phyloP scores from a whole-genome alignment of 2,329 filamentous ascomycete species.

The Cladosporium sp. region DNA sequence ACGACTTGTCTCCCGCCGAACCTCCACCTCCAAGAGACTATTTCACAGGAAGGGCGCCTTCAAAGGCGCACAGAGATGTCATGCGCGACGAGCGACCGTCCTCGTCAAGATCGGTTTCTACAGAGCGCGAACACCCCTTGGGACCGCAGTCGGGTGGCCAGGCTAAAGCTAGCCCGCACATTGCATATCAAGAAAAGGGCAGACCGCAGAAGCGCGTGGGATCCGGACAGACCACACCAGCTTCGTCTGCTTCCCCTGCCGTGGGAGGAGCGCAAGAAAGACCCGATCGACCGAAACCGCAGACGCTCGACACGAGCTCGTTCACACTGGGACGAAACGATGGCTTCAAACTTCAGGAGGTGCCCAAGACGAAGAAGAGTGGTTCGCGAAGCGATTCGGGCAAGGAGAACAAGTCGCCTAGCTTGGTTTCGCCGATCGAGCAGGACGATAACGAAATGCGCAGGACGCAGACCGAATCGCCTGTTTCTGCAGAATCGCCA shows the following conservation, averaged over 20 bases:
- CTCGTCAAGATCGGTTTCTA: slow-evolving; percentile 43
- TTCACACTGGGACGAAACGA: slow-evolving; percentile 30
- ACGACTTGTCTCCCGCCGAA: slow-evolving; percentile 22
- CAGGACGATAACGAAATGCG: slow-evolving; percentile 28
- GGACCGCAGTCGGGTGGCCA: slow-evolving; percentile 24
- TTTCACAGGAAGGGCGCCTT: slow-evolving; percentile 35
- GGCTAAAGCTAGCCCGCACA: slow-evolving; percentile 67
- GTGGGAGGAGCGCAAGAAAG: slow-evolving; percentile 36
- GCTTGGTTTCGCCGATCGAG: slow-evolving; percentile 37
- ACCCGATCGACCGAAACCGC: slow-evolving; percentile 23
- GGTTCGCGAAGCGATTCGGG: slow-evolving; percentile 45
- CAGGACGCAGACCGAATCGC: slow-evolving; percentile 33
- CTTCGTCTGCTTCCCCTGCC: slow-evolving; percentile 22
- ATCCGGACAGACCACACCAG: slow-evolving; percentile 17
- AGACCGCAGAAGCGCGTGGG: slow-evolving; percentile 41
- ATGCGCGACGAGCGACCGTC: slow-evolving; percentile 35
- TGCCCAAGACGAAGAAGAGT: slow-evolving; percentile 60
- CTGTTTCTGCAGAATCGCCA: slow-evolving; percentile 34
- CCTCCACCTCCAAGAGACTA: slow-evolving; percentile 38
- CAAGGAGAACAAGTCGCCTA: slow-evolving; percentile 39
- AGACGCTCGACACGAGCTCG: slow-evolving; percentile 25
- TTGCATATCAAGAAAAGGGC: slow-evolving; percentile 83
- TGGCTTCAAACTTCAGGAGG: slow-evolving; percentile 73
- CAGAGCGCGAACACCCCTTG: slow-evolving; percentile 35
- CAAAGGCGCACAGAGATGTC: slow-evolving; percentile 36